Evolutionary conservation across 805 yeast genomes (phyloP).

Genomic region (Yamadazyma insecticola): DNA sequence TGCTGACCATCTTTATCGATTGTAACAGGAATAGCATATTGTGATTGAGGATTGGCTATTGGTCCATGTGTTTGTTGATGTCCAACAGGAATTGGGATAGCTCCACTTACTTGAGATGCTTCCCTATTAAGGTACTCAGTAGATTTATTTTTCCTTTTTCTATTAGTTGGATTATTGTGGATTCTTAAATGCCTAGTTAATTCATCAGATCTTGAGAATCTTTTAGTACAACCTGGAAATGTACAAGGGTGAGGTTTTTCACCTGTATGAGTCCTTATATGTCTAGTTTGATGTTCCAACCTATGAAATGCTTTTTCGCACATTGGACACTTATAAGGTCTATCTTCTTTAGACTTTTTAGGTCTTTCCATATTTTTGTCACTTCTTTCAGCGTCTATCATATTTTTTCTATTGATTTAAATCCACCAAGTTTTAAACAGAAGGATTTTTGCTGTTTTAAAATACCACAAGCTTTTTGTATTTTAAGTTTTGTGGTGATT

Average conservation of each 20-base stretch:
- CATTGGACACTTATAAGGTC: conserved; percentile 83
- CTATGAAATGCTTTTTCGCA: conserved; percentile 86
- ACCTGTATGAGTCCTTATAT: conserved; percentile 89
- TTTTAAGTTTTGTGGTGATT: too few relatives aligned
- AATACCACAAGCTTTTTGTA: too few relatives aligned
- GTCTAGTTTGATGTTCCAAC: conserved; percentile 87
- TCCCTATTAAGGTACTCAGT: too few relatives aligned
- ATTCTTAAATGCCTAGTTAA: conserved; percentile 81
- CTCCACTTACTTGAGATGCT: too few relatives aligned
- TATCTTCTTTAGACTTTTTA: conserved; percentile 29
- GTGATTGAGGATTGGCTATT: conserved; percentile 4
- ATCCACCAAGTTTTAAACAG: too few relatives aligned
- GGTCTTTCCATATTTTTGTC: too few relatives aligned
- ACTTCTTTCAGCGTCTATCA: too few relatives aligned
- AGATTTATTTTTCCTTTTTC: conserved; percentile 35
- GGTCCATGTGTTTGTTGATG: too few relatives aligned
- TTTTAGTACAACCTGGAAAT: conserved; percentile 78
- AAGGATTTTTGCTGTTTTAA: too few relatives aligned
- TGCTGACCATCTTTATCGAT: conserved; percentile 29
- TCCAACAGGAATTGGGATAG: too few relatives aligned
- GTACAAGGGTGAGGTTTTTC: conserved; percentile 86
- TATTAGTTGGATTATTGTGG: conserved; percentile 56
- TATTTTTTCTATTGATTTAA: too few relatives aligned
- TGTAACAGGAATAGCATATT: conserved; percentile 19
- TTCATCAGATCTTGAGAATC: conserved; percentile 79